phyloP scores from a whole-genome alignment of 2,329 filamentous ascomycete species.

The Dactylellina haptotyla region DNA sequence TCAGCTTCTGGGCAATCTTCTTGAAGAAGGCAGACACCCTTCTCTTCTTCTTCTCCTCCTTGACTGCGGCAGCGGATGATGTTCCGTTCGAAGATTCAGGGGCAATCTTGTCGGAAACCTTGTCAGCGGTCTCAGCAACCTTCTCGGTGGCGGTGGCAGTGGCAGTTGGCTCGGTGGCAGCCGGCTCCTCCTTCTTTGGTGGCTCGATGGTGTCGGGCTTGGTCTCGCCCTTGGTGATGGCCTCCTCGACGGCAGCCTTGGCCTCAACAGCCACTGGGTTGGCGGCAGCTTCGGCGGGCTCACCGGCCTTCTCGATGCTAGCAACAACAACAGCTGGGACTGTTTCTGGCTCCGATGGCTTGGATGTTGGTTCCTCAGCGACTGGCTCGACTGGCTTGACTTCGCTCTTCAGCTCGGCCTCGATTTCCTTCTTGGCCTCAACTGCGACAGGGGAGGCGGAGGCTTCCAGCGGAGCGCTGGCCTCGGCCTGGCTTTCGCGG shows the following conservation, averaged over 20 bases:
- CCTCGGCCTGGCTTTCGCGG: constrained; percentile 76
- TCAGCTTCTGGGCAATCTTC: constrained; percentile 35
- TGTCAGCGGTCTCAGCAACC: constrained; percentile 8
- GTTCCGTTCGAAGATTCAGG: constrained; percentile 19
- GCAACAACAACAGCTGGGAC: constrained; percentile 70
- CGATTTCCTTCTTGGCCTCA: constrained; percentile 75
- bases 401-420: constrained; percentile 75
- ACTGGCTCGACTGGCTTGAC: constrained; percentile 61
- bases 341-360: constrained; percentile 59
- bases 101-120: constrained; percentile 36
- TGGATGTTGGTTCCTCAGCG: constrained; percentile 22
- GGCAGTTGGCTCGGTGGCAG: constrained; percentile 17
- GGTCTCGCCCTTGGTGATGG: constrained; percentile 32
- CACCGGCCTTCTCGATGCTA: constrained; percentile 69
- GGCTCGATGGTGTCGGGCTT: constrained; percentile 39
- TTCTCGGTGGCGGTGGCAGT: constrained; percentile 1
- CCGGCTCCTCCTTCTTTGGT: constrained; percentile 28
- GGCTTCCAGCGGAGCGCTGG: constrained; percentile 73
- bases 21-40: constrained; percentile 47
- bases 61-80: constrained; percentile 7
- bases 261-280: constrained; percentile 76
- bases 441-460: constrained; percentile 74
- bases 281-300: constrained; percentile 76
- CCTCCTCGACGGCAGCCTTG: constrained; percentile 75
- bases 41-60: constrained; percentile 50